These are phyloP conservation scores for Astragalus glycyphyllos DNA, from an alignment of 306 rosid species.

Conservation along the genomic window DNA sequence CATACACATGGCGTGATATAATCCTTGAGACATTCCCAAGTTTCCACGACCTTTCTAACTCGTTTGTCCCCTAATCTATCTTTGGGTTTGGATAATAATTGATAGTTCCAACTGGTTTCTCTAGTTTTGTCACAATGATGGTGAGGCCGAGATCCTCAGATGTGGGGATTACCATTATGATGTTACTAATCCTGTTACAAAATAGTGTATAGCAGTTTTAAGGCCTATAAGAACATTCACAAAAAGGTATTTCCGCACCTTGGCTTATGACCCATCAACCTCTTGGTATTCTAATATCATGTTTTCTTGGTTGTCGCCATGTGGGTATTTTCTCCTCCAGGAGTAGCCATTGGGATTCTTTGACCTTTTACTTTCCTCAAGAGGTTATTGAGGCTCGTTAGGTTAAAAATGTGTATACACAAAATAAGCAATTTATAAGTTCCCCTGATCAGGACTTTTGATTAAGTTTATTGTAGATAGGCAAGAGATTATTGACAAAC, in stretches of 20 bases:
- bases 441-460: not conserved
- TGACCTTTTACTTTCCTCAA: not conserved
- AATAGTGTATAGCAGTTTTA: not conserved
- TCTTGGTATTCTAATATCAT: too few relatives aligned
- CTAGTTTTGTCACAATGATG: too few relatives aligned
- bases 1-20: too few relatives aligned
- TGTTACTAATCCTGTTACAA: not conserved
- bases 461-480: not conserved
- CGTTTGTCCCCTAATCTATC: too few relatives aligned
- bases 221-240: too few relatives aligned
- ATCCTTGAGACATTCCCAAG: not conserved
- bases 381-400: too few relatives aligned
- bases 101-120: too few relatives aligned
- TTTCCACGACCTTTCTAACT: too few relatives aligned
- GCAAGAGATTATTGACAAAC: not conserved
- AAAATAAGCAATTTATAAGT: not conserved
- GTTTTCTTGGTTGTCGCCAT: too few relatives aligned
- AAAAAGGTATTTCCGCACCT: not conserved
- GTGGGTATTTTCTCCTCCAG: too few relatives aligned
- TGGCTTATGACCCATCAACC: not conserved
- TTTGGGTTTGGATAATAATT: too few relatives aligned
- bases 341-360: too few relatives aligned
- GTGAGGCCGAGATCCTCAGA: not conserved
- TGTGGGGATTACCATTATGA: not conserved
- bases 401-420: not conserved